Base-by-base conservation (phyloP, 2,329 filamentous ascomycete species). In the Penicillium sp. region DNA sequence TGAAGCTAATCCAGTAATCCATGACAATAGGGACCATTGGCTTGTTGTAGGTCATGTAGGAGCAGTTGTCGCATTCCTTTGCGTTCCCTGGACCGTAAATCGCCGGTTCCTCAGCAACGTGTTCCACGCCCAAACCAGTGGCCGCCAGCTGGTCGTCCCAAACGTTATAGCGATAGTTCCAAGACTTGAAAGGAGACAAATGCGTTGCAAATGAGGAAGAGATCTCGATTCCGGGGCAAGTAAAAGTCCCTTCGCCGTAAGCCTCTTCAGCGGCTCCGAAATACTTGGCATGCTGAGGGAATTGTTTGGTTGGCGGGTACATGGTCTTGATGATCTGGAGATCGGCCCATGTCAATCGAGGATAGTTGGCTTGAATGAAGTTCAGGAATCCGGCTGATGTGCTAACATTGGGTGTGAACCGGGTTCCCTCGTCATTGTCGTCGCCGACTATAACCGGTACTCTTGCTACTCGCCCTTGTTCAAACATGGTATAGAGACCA, bases 291-390 rank as follows among this genome's bases (percentile, higher is more conserved):
- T 61, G 50, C 46, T 52, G 6, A 35, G 59, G 55, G 10, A 64
- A 40, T 4, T 58, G 50, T 3, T 50, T 1, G 42, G 55, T 54
- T 47, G 65, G 34, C 40, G 79, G 77, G 56, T 82, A 85, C 8
- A 78, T 61, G 0, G 51, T 28, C 55, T 77, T 73, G 53, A 82
- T 73, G 11, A 58, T 57, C 7, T 57, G 53, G 6, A 83, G 64
- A 35, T 81, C 73, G 4, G 60, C 49, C 3, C 64, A 50, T 0
- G 71, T 77, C 13, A 84, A 61, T 32, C 68, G 69, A 0, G 79
- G 75, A 52, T 77, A 82, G 49, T 83, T 75, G 45, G 74, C 60
- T 35, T 72, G 68, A 1, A 84, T 60, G 58, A 80, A 82, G 8
- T 62, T 62, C 56, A 78, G 67, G 59, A 74, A 74, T 27, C 77